Base-by-base conservation (phyloP, 768 basidiomycete genomes). In the Lactarius evosmus region DNA sequence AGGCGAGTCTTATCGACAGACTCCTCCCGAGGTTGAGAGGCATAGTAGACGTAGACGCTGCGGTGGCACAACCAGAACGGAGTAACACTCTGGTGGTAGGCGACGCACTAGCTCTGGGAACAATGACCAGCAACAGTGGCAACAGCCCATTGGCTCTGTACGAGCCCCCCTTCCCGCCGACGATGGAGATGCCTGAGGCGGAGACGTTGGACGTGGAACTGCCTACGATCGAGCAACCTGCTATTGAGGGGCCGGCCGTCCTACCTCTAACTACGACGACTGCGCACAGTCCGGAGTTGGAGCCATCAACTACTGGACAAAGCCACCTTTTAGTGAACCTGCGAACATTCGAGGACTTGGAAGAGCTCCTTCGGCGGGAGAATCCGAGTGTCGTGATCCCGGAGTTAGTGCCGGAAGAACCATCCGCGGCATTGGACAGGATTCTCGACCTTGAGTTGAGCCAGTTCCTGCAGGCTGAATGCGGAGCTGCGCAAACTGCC, bases 21-120 rank as follows among this genome's bases (percentile, higher is more conserved):
- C 32, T 58, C 44, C 57, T 58, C 57, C 41, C 44, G n/a, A 58
- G 44, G 7, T 16, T 58, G 9, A 22, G 41, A 16, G 57, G 44
- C 22, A 49, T 49, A 49, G 22, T 25, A 7, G 32, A 32, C 17
- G 22, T 25, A 7, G 32, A 32, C 17, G 51, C 29, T 7, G 51
- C 29, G n/a, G 44, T 30, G 7, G 22, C 57, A 2, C 57, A 3
- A 33, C 57, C 57, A 22, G 49, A 34, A 30, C 30, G 57, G 57
- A 49, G 57, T 44, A 16, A 44, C 32, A 46, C 44, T 34, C 49
- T 44, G 57, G 57, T 58, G 22, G 57, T 14, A 27, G 16, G 57
- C n/a, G 32, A 58, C 25, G 7, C 44, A 12, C 22, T 25, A 27
- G 12, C 46, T 49, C 25, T 5, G 41, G 44, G n/a, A 2, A 34